A percentile compares a stretch with the other conserved stretches of the same genome.
These are phyloP conservation scores for Candida patagonica DNA, from an alignment of 805 yeast species.

Conservation along the genomic window DNA sequence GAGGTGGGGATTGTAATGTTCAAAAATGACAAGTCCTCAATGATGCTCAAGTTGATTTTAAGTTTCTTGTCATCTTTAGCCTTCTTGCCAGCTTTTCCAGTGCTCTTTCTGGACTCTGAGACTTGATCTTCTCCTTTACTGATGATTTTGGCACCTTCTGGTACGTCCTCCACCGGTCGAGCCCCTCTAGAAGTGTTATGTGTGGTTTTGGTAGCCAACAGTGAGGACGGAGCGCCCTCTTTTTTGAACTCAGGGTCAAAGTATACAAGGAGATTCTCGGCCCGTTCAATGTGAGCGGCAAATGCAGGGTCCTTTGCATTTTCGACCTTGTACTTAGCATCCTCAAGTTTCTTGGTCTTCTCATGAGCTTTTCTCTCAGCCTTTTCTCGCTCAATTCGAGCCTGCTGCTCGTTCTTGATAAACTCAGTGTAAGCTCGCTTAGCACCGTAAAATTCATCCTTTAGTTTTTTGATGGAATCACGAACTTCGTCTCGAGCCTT, in stretches of 20 bases:
- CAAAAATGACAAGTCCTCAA: slow-evolving; percentile 67
- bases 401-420: slow-evolving; percentile 58
- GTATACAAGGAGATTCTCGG: slow-evolving; percentile 59
- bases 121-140: slow-evolving; percentile 53
- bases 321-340: slow-evolving; percentile 60
- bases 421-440: slow-evolving; percentile 60
- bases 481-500: slow-evolving; percentile 62
- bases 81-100: slow-evolving; percentile 43
- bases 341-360: slow-evolving; percentile 45
- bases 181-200: slow-evolving; percentile 24
- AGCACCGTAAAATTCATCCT: slow-evolving; percentile 67
- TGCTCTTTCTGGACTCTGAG: slow-evolving; percentile 42
- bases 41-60: slow-evolving; percentile 69
- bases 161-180: slow-evolving; percentile 40
- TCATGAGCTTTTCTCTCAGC: slow-evolving; percentile 44
- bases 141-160: slow-evolving; percentile 54
- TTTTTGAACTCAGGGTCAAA: slow-evolving; percentile 74
- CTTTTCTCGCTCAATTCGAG: slow-evolving; percentile 62
- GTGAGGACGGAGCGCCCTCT: slow-evolving; percentile 32
- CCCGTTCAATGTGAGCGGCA: slow-evolving; percentile 63
- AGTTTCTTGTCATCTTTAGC: slow-evolving; percentile 37
- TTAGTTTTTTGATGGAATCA: slow-evolving; percentile 55
- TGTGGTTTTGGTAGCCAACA: slow-evolving; percentile 18
- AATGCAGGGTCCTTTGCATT: slow-evolving; percentile 76
- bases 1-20: slow-evolving; percentile 71